Base-by-base conservation (phyloP, 2,329 filamentous ascomycete species). In the Huntiella omanensis region DNA sequence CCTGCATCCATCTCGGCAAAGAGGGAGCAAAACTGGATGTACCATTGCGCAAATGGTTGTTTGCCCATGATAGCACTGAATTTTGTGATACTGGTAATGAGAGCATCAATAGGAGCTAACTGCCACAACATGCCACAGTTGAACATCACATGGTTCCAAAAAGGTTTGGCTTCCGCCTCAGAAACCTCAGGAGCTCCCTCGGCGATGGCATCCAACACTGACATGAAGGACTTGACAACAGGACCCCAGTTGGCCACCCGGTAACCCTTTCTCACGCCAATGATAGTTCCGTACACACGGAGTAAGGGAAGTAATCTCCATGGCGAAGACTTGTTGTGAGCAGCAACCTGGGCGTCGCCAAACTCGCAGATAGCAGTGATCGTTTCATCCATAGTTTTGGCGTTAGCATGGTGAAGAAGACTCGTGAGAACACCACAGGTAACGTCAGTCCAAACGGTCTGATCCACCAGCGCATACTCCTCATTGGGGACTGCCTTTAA, bases 1-100 rank as follows among this genome's bases (percentile, higher is more conserved):
- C 79, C 73, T 1, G 70, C 58, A 40, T 86, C 78, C 33, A 92
- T 66, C 46, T 84, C 73, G 0, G 83, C 79, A 53, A 91, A 78
- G 45, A 83, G 78, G 11, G 80, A 79, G 60, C 85, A 95, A 60
- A 96, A 94, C 0, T 77, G 71, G 38, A 96, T 70, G 58, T 94
- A 96, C 65, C 78, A 80, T 44, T 62, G 62, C 55, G 79, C 73
- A 55, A 87, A 70, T 1, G 70, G 69, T 39, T 80, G 75, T 44
- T 71, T 71, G 3, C 73, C 76, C 41, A 93, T 63, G 3, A 66
- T 64, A 33, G 79, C 74, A 57, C 75, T 72, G 40, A 93, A 68
- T 3, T 73, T 62, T 12, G 73, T 70, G 48, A 87, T 71, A 34
- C 74, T 71, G 1, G 83, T 74, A 37, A 93, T 77, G 33, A 92